Percentiles rank a stretch among this genome's conserved stretches.
phyloP scores from a whole-genome alignment of 345 rosid species.

The Arabidopsis thaliana region TAIR10.1 NC_003070.9:21717501-21718000 shows the following conservation, averaged over 20 bases:
- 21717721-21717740: too few species aligned
- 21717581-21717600: not conserved
- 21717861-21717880: not conserved
- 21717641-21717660: too few species aligned
- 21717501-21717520: not conserved
- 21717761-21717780: too few species aligned
- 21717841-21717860: not conserved
- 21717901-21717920: not conserved
- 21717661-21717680: not conserved
- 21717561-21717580: not conserved
- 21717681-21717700: too few species aligned
- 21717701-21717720: too few species aligned
- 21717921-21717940: not conserved
- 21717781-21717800: not conserved
- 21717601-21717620: too few species aligned
- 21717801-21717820: not conserved
- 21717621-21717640: too few species aligned
- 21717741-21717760: too few species aligned
- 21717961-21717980: not conserved
- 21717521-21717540: not conserved
- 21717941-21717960: not conserved
- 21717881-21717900: not conserved
- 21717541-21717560: not conserved
- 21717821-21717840: not conserved
- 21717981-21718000: constrained; percentile 46